Evolutionary conservation across 1,284 basidiomycete genomes (phyloP).

Genomic region (Cutaneotrichosporon cutaneum): DNA sequence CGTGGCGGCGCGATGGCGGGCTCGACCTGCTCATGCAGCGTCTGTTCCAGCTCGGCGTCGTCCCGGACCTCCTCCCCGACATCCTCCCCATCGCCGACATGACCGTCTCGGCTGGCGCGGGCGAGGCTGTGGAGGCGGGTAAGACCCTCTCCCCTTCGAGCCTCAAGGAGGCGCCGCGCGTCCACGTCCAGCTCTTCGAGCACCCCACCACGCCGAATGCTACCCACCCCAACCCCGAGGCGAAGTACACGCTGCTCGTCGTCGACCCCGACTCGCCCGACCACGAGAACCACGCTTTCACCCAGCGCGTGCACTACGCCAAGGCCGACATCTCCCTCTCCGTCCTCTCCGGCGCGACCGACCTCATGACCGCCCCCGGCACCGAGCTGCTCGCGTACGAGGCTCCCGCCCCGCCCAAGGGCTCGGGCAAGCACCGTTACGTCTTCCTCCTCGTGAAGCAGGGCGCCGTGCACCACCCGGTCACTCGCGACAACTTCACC

Average conservation of each 20-base stretch:
- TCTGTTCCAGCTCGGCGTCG: slow-evolving; percentile 79
- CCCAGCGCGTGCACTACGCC: slow-evolving; percentile 80
- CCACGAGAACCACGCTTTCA: slow-evolving; percentile 63
- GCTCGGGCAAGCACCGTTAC: slow-evolving; percentile 42
- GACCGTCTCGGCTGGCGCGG: slow-evolving; percentile 36
- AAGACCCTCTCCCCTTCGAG: slow-evolving; percentile 63
- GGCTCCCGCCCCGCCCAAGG: slow-evolving; percentile 41
- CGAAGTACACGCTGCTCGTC: slow-evolving; percentile 81
- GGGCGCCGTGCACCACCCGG: slow-evolving; percentile 14
- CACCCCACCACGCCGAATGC: slow-evolving; percentile 62
- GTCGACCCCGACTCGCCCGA: slow-evolving; percentile 86
- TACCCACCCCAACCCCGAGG: slow-evolving; percentile 58
- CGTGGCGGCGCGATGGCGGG: slow-evolving; percentile 79
- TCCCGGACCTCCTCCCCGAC: slow-evolving; percentile 78
- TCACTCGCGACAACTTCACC: slow-evolving; percentile 34
- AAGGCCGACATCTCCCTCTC: slow-evolving; percentile 81
- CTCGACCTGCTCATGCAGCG: slow-evolving; percentile 90
- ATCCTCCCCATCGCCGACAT: slow-evolving; percentile 61
- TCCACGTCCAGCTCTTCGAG: slow-evolving; percentile 34
- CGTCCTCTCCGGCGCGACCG: slow-evolving; percentile 57
- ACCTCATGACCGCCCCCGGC: slow-evolving; percentile 42
- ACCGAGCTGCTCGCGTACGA: slow-evolving; percentile 43
- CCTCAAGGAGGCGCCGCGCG: slow-evolving; percentile 31
- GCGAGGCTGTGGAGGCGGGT: slow-evolving; percentile 68
- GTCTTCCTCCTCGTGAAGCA: slow-evolving; percentile 41